Conservation (phyloP, 257 asterid species). For the Marsdenia floribunda region DNA sequence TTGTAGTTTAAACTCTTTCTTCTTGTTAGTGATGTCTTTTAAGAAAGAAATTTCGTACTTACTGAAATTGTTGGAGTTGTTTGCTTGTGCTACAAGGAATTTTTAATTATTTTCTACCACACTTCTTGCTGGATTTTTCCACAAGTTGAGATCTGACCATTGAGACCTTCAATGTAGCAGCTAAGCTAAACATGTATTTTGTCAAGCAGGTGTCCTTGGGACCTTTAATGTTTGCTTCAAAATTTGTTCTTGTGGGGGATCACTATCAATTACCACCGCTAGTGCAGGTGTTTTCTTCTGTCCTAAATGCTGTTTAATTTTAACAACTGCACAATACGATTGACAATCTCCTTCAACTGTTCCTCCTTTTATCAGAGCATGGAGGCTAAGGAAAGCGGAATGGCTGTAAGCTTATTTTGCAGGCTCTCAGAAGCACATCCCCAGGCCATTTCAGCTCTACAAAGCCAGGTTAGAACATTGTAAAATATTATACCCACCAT, state of each 20-base stretch:
- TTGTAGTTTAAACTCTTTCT: background rate
- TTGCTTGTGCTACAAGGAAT: background rate
- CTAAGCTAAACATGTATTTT: background rate
- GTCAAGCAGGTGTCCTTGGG: slow-evolving; percentile 80
- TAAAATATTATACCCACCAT: slow-evolving; percentile 9
- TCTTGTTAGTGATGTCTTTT: background rate
- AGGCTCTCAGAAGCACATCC: slow-evolving; percentile 98
- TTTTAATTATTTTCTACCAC: background rate
- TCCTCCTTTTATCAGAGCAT: slow-evolving; percentile 52
- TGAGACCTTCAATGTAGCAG: background rate
- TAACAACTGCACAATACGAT: slow-evolving; percentile 20
- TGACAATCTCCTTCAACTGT: slow-evolving; percentile 21
- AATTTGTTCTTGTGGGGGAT: slow-evolving; percentile 97
- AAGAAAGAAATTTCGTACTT: background rate
- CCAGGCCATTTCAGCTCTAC: slow-evolving; percentile 92
- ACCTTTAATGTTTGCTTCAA: slow-evolving; percentile 79
- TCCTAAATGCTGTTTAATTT: slow-evolving; percentile 15
- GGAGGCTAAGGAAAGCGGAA: slow-evolving; percentile 94
- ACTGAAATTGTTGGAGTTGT: background rate
- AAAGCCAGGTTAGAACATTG: slow-evolving; percentile 59
- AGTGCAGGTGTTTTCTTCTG: slow-evolving; percentile 62
- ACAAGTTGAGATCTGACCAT: background rate
- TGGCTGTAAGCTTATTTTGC: slow-evolving; percentile 83
- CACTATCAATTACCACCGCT: slow-evolving; percentile 98
- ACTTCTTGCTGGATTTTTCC: background rate